Conservation (phyloP, 176 grass and related monocot species). For the Guadua angustifolia region DNA sequence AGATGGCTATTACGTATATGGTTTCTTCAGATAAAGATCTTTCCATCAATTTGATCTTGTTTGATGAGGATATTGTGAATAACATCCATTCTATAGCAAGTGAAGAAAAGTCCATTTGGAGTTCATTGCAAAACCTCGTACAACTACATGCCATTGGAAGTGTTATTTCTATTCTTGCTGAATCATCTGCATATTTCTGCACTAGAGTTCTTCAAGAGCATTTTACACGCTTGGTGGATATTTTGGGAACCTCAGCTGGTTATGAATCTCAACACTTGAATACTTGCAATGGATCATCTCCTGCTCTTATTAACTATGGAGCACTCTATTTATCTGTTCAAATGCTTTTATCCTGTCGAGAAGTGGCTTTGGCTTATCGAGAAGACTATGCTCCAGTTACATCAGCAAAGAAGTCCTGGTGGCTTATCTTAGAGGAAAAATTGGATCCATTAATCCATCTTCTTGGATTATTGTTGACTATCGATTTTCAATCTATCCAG, state of each 20-base stretch:
- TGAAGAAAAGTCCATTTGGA: slow-evolving; percentile 42
- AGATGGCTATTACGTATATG: slow-evolving; percentile 58
- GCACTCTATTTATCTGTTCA: slow-evolving; percentile 83
- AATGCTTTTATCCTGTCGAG: slow-evolving; percentile 84
- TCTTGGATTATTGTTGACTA: slow-evolving; percentile 53
- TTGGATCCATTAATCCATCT: slow-evolving; percentile 48
- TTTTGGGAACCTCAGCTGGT: slow-evolving; percentile 51
- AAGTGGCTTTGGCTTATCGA: slow-evolving; percentile 56
- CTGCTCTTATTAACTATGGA: slow-evolving; percentile 56
- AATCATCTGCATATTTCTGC: slow-evolving; percentile 71
- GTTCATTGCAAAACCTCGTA: slow-evolving; percentile 41
- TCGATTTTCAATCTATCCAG: slow-evolving; percentile 34
- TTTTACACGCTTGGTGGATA: slow-evolving; percentile 73
- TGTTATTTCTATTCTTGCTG: slow-evolving; percentile 66
- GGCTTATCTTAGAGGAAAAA: slow-evolving; percentile 60
- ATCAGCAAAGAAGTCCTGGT: slow-evolving; percentile 66
- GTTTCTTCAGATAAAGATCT: slow-evolving; percentile 67
- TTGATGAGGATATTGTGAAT: slow-evolving; percentile 70
- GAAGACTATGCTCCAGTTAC: slow-evolving; percentile 50
- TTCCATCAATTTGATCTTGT: slow-evolving; percentile 76
- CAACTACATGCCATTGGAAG: slow-evolving; percentile 72
- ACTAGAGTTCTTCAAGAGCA: slow-evolving; percentile 81
- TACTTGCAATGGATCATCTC: slow-evolving; percentile 43
- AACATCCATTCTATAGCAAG: slow-evolving; percentile 61
- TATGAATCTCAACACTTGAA: slow-evolving; percentile 36